These are phyloP conservation scores for Leucocoprinus sp. DNA, from an alignment of 768 basidiomycete genomes.

Conservation along the genomic window DNA sequence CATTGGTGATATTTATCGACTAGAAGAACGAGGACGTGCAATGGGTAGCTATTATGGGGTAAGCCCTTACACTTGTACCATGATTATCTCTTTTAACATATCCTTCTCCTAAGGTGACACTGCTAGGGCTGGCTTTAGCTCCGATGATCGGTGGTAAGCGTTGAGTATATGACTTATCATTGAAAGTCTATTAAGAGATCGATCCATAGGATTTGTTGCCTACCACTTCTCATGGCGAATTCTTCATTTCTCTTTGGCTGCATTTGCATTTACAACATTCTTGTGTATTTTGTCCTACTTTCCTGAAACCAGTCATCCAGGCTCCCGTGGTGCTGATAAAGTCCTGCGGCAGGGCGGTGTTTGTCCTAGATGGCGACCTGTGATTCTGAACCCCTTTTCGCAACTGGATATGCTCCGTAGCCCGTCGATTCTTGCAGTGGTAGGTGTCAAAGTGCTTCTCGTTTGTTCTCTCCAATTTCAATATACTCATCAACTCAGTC, in stretches of 20 bases:
- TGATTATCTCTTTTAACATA: background rate
- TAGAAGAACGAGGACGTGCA: constrained; percentile 53
- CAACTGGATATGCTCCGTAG: constrained; percentile 41
- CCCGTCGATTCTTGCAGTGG: constrained; percentile 45
- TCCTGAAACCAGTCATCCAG: constrained; percentile 63
- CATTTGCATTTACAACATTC: constrained; percentile 33
- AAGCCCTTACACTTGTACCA: constrained; percentile 10
- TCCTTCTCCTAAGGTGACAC: constrained; percentile 29
- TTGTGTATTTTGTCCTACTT: constrained; percentile 35
- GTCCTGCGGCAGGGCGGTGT: constrained; percentile 15
- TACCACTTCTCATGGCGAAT: constrained; percentile 50
- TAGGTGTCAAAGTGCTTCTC: constrained; percentile 21
- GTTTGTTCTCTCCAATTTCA: background rate
- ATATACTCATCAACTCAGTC: constrained; percentile 11
- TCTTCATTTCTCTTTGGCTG: constrained; percentile 41
- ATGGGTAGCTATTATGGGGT: constrained; percentile 57
- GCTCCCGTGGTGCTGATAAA: constrained; percentile 46
- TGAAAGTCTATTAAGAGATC: background rate
- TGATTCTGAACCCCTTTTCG: constrained; percentile 49
- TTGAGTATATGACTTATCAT: background rate
- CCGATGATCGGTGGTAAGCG: constrained; percentile 45
- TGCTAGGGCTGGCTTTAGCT: constrained; percentile 55
- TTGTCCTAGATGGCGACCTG: constrained; percentile 18
- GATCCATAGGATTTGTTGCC: constrained; percentile 8
- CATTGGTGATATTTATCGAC: constrained; percentile 58